phyloP scores from a whole-genome alignment of 1,284 basidiomycete species.

The Coniferiporia sulphurascens region DNA sequence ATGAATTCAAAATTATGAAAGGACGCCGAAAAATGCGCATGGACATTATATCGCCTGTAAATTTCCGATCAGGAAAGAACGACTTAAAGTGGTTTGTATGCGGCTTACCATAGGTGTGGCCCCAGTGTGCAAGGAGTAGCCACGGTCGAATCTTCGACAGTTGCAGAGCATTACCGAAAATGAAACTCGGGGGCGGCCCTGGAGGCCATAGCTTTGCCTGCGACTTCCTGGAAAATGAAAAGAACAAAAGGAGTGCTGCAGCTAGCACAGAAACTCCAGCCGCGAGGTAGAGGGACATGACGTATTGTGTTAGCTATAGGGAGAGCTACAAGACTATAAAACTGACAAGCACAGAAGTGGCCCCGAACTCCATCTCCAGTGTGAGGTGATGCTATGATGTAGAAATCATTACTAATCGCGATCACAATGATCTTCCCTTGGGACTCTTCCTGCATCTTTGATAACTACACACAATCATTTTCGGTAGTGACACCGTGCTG shows the following conservation, averaged over 20 bases:
- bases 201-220: slow-evolving; percentile 5
- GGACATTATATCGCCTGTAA: neutral
- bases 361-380: no score
- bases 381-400: no score
- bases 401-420: no score
- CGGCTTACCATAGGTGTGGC: slow-evolving; percentile 10
- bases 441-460: no score
- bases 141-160: slow-evolving; percentile 12
- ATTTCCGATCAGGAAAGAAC: neutral
- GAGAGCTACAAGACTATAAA: neutral
- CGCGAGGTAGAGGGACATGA: neutral
- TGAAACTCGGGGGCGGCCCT: slow-evolving; percentile 2
- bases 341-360: neutral
- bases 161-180: slow-evolving; percentile 17
- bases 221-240: neutral
- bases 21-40: neutral
- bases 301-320: neutral
- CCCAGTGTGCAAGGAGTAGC: slow-evolving; percentile 13
- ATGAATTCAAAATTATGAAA: neutral
- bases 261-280: neutral
- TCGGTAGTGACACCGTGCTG: no score
- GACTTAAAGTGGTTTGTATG: neutral
- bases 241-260: neutral
- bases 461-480: no score
- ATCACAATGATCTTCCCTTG: no score